Conservation (phyloP, 331 rosid genomes). For the Rhamnella rubrinervis region DNA sequence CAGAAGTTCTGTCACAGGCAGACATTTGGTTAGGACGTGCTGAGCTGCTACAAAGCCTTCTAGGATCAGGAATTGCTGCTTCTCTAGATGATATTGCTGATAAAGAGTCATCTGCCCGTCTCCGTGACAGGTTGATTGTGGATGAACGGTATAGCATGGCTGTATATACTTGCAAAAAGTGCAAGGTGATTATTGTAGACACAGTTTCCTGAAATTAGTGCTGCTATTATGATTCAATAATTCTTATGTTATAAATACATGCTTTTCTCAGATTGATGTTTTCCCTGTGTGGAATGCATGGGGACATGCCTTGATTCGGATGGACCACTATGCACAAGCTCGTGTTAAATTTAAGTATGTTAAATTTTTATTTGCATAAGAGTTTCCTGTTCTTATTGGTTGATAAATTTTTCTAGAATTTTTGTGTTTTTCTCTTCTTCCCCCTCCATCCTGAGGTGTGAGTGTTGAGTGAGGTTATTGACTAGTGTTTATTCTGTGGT, state of each 20-base stretch:
- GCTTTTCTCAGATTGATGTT: slow-evolving; percentile 78
- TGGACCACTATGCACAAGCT: slow-evolving; percentile 96
- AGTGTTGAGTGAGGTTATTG: slow-evolving; percentile 9
- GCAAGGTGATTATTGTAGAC: slow-evolving; percentile 62
- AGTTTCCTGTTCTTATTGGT: slow-evolving; percentile 14
- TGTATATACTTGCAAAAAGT: slow-evolving; percentile 93
- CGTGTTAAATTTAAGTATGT: slow-evolving; percentile 96
- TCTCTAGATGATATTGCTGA: slow-evolving; percentile 96
- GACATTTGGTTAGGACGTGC: slow-evolving; percentile 91
- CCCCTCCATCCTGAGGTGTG: background rate
- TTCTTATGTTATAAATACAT: slow-evolving; percentile 27
- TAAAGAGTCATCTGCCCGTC: slow-evolving; percentile 80
- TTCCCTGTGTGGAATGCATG: slow-evolving; percentile 99
- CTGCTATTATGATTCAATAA: slow-evolving; percentile 19
- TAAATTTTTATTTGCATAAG: slow-evolving; percentile 18
- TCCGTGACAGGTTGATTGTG: slow-evolving; percentile 86
- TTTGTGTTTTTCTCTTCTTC: background rate
- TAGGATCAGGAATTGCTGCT: slow-evolving; percentile 97
- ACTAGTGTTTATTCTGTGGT: slow-evolving; percentile 24
- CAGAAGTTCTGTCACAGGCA: slow-evolving; percentile 71
- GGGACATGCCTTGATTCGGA: slow-evolving; percentile 97
- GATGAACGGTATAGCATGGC: slow-evolving; percentile 98
- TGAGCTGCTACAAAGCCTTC: slow-evolving; percentile 93
- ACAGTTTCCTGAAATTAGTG: slow-evolving; percentile 12
- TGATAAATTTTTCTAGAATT: background rate